A percentile compares a stretch with the other conserved stretches of the same genome.
phyloP scores from a whole-genome alignment of 352 stramenopile species.

The Phytophthora gonapodyides region DNA sequence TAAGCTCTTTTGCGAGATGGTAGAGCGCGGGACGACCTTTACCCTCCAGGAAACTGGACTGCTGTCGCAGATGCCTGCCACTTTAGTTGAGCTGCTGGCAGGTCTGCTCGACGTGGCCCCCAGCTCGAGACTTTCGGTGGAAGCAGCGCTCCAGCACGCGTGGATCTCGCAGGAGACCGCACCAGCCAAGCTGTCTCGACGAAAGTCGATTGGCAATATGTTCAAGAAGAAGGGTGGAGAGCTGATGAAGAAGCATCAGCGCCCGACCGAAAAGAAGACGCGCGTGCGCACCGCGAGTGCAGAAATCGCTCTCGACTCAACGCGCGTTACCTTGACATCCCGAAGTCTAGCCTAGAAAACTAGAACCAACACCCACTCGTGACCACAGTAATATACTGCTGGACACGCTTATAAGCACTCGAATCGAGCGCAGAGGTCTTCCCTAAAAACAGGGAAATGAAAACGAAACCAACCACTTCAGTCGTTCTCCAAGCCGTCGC shows the following conservation, averaged over 20 bases:
- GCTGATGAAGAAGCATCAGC: slow-evolving; percentile 35
- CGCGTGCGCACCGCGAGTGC: slow-evolving; percentile 37
- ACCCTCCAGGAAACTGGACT: slow-evolving; percentile 38
- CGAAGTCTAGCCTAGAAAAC: slow-evolving; percentile 25
- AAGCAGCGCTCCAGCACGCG: slow-evolving; percentile 54
- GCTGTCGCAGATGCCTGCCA: slow-evolving; percentile 32
- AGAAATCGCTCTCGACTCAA: slow-evolving; percentile 69
- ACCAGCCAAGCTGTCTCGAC: slow-evolving; percentile 20
- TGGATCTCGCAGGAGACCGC: slow-evolving; percentile 41
- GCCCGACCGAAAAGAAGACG: slow-evolving; percentile 24
- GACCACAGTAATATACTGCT: background rate
- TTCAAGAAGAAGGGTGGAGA: slow-evolving; percentile 37
- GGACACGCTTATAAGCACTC: slow-evolving; percentile 28
- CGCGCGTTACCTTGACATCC: slow-evolving; percentile 52
- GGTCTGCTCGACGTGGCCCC: slow-evolving; percentile 57
- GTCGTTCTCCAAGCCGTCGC: slow-evolving; percentile 29
- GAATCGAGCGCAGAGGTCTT: slow-evolving; percentile 3
- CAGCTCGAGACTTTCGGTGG: slow-evolving; percentile 50
- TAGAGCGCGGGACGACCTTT: slow-evolving; percentile 22
- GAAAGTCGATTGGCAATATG: slow-evolving; percentile 31
- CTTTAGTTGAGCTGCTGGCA: slow-evolving; percentile 49
- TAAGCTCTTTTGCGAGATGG: slow-evolving; percentile 52
- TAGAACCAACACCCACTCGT: background rate
- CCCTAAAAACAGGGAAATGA: slow-evolving; percentile 14
- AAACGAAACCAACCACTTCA: slow-evolving; percentile 23